These are phyloP conservation scores for Colletotrichum lindemuthianum DNA, from an alignment of 2,329 filamentous ascomycete species.

Conservation along the genomic window DNA sequence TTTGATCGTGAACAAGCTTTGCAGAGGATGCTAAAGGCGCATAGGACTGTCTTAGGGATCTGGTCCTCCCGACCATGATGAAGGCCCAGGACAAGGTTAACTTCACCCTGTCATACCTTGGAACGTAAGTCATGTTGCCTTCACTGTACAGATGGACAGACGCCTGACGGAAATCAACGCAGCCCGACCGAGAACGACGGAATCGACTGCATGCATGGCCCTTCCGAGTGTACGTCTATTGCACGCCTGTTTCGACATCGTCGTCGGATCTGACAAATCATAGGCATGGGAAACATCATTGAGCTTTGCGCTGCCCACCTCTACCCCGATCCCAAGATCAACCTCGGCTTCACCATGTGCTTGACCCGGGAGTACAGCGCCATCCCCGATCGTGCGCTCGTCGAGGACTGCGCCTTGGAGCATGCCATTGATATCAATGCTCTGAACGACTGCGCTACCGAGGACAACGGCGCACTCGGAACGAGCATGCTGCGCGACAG, in stretches of 20 bases:
- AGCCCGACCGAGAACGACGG: constrained; percentile 80
- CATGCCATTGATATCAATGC: constrained; percentile 86
- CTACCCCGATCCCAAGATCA: constrained; percentile 86
- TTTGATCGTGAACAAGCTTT: background rate
- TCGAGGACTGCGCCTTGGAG: constrained; percentile 89
- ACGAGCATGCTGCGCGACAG: constrained; percentile 74
- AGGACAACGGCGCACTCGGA: constrained; percentile 78
- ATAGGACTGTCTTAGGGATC: constrained; percentile 78
- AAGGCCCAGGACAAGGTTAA: constrained; percentile 84
- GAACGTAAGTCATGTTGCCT: constrained; percentile 63
- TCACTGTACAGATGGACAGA: background rate
- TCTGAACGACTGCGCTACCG: constrained; percentile 83
- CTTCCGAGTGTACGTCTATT: constrained; percentile 72
- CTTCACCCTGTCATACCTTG: constrained; percentile 92
- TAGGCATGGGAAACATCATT: constrained; percentile 88
- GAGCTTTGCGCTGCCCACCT: constrained; percentile 88
- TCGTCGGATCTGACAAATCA: background rate
- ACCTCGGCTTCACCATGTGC: constrained; percentile 94
- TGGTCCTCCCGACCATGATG: constrained; percentile 90
- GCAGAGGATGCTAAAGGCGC: constrained; percentile 1
- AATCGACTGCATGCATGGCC: constrained; percentile 88
- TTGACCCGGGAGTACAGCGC: constrained; percentile 77
- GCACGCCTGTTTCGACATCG: background rate
- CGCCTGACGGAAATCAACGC: constrained; percentile 38
- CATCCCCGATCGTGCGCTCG: constrained; percentile 81